Conservation (phyloP, 116 monocot species). For the Cymodocea nodosa region DNA sequence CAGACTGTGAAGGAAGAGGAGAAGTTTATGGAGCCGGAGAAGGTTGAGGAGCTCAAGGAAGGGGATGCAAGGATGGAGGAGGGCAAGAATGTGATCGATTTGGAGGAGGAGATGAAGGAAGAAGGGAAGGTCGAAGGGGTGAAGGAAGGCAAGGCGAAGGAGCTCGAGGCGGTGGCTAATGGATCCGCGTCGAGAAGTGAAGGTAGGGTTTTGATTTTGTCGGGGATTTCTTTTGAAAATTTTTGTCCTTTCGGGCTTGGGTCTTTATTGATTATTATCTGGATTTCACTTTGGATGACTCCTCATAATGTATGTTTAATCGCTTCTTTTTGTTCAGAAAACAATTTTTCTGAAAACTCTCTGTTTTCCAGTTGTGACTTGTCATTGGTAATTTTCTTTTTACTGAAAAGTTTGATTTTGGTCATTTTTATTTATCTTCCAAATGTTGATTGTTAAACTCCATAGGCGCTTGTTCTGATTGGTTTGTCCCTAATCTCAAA, state of each 20-base stretch:
- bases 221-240: not conserved
- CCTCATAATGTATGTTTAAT: too few relatives aligned
- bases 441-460: not conserved
- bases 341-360: too few relatives aligned
- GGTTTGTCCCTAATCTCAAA: too few relatives aligned
- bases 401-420: not conserved
- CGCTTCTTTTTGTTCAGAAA: too few relatives aligned
- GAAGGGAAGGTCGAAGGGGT: conserved; percentile 3
- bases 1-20: conserved; percentile 1
- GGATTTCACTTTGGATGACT: not conserved
- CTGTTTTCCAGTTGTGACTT: not conserved
- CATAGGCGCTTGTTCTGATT: too few relatives aligned
- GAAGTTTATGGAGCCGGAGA: conserved; percentile 8
- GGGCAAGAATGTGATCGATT: conserved; percentile 4
- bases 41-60: conserved; percentile 9
- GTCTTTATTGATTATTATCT: not conserved
- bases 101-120: conserved; percentile 10
- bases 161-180: conserved; percentile 6
- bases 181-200: conserved; percentile 8
- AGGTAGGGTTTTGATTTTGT: conserved; percentile 1
- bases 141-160: conserved; percentile 6
- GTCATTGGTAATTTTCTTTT: not conserved
- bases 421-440: not conserved
- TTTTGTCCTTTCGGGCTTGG: not conserved
- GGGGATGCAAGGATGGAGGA: conserved; percentile 1